These are phyloP conservation scores for Teratosphaeriaceae sp. DNA, from an alignment of 2,329 filamentous ascomycete species.

Conservation along the genomic window DNA sequence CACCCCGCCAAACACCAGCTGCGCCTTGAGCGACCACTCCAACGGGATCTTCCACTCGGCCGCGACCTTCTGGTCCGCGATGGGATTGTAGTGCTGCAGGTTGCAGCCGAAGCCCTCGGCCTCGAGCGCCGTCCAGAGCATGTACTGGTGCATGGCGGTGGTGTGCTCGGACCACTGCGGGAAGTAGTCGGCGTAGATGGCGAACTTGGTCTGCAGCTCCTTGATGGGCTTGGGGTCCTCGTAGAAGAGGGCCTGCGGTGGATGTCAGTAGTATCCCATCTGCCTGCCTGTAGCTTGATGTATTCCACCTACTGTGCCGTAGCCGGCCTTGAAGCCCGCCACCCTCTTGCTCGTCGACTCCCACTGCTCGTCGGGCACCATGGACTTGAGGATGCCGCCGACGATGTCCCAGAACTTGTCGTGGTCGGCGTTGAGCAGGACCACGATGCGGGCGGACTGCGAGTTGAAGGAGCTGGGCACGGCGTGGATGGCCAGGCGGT, in stretches of 20 bases:
- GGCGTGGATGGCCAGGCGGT: slow-evolving; percentile 53
- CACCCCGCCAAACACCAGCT: slow-evolving; percentile 64
- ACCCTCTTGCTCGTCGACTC: slow-evolving; percentile 45
- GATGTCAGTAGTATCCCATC: background rate
- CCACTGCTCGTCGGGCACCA: slow-evolving; percentile 62
- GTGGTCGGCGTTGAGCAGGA: slow-evolving; percentile 77
- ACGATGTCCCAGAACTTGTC: slow-evolving; percentile 79
- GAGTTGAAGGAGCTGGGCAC: slow-evolving; percentile 83
- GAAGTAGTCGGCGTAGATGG: slow-evolving; percentile 75
- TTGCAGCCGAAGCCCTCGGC: slow-evolving; percentile 79
- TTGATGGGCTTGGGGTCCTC: slow-evolving; percentile 65
- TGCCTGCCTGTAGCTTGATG: background rate
- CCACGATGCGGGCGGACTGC: slow-evolving; percentile 70
- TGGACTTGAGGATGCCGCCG: slow-evolving; percentile 55
- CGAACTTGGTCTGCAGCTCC: slow-evolving; percentile 60
- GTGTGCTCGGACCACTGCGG: slow-evolving; percentile 67
- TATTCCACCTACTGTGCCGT: slow-evolving; percentile 59
- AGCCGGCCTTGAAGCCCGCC: slow-evolving; percentile 59
- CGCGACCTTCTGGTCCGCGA: slow-evolving; percentile 67
- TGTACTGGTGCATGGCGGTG: slow-evolving; percentile 74
- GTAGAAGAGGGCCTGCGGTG: slow-evolving; percentile 68
- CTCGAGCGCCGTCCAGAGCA: slow-evolving; percentile 75
- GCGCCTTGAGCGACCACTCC: slow-evolving; percentile 70
- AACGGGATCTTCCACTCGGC: slow-evolving; percentile 62
- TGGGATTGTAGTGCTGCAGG: slow-evolving; percentile 88